Conservation (phyloP, 2,329 filamentous ascomycete genomes). For the Rutstroemia sp. region DNA sequence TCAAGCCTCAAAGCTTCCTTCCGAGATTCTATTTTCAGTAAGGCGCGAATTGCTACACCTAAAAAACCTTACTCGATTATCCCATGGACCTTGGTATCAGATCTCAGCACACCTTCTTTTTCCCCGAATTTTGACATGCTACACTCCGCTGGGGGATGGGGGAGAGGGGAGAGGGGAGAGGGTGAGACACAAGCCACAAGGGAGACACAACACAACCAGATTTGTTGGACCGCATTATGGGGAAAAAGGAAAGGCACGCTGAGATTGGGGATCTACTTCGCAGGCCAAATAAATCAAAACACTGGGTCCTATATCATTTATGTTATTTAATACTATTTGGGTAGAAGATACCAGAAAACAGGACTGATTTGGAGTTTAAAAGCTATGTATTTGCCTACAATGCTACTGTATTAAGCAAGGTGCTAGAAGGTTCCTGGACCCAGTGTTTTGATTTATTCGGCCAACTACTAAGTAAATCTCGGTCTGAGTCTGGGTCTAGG, state of each 20-base stretch:
- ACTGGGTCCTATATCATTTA: no score
- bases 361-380: no score
- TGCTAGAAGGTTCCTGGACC: no score
- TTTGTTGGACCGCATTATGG: background rate
- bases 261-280: background rate
- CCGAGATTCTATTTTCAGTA: background rate
- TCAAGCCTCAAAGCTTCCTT: background rate
- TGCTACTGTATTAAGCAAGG: no score
- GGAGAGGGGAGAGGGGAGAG: no score
- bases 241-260: background rate
- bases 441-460: no score
- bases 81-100: slow-evolving; percentile 4
- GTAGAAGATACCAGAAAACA: no score
- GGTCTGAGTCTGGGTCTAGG: background rate
- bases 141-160: background rate
- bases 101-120: background rate
- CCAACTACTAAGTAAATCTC: no score
- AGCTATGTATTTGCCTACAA: no score
- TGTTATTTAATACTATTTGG: no score
- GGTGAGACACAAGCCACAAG: no score
- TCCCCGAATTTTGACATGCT: background rate
- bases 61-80: background rate
- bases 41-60: background rate
- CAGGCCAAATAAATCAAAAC: no score
- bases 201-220: background rate